Evolutionary conservation across 2,329 filamentous ascomycete genomes (phyloP).

Genomic region (Trichophyton benhamiae): DNA sequence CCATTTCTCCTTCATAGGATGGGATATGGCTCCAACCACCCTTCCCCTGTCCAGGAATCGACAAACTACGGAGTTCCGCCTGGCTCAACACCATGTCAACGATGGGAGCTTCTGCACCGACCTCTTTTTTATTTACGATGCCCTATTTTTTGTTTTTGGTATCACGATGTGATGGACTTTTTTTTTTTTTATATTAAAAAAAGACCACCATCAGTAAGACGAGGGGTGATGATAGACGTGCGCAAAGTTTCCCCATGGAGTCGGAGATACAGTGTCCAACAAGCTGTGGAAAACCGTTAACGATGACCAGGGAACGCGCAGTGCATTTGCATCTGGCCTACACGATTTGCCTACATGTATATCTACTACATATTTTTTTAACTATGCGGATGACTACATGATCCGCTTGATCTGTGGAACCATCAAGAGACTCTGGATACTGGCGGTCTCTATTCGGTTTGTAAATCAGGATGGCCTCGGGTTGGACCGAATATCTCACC

Average conservation of each 20-base stretch:
- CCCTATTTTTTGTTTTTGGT: neutral
- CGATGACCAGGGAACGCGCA: neutral
- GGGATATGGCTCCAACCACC: neutral
- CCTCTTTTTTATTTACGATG: neutral
- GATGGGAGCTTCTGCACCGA: neutral
- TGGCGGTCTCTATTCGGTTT: neutral
- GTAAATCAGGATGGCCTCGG: neutral
- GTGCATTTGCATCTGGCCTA: neutral
- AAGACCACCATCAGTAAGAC: no score
- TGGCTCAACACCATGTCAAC: neutral
- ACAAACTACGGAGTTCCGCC: neutral
- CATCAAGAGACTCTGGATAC: neutral
- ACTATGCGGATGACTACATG: neutral
- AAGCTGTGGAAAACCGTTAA: neutral
- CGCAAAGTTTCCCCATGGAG: neutral
- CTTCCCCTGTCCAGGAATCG: neutral
- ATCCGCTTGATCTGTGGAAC: neutral
- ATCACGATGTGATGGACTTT: neutral
- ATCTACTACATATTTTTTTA: neutral
- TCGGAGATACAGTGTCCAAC: neutral
- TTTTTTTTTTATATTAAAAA: neutral
- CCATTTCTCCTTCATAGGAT: constrained; percentile 1
- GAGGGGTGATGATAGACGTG: neutral
- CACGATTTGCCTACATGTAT: neutral
- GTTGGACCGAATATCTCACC: neutral